Evolutionary conservation across 2,329 filamentous ascomycete genomes (phyloP), one percentile per base, ranked within the genome.

Genomic region (Westerdykella sp.): DNA sequence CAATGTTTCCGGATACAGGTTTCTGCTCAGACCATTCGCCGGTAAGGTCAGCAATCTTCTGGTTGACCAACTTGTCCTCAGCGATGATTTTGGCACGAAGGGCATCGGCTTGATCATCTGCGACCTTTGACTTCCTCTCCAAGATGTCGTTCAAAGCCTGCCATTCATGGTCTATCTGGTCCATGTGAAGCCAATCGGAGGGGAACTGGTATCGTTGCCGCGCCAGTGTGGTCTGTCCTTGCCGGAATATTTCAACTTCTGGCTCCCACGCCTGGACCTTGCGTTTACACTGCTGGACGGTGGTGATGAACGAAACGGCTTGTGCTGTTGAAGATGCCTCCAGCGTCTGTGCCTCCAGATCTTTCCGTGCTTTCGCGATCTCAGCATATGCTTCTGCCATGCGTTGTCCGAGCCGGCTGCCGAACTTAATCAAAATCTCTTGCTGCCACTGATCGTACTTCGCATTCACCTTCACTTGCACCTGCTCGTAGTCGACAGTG

Each of bases 381-480:
- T 97, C 91, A 11, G 85, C 83, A 56, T 93, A 89, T 4, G 96
- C 84, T 59, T 98, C 93, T 39, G 88, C 80, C 82, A 97, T 94
- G 39, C 90, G 86, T 50, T 81, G 85, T 37, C 90, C 88, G 37
- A 98, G 83, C 43, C 93, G 87, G 44, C 79, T 78, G 31, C 89
- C 93, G 68, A 98, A 99, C 64, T 95, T 95, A 55, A 86, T 80
- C 31, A 97, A 75, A 43, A 98, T 95, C 53, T 99, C 93, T 57
- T 96, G 88, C 67, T 99, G 93, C 93, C 94, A 98, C 66, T 97
- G 91, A 63, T 99, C 94, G 63, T 98, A 99, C 67, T 97, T 98
- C 57, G 89, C 88, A 59, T 97, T 98, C 66, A 99, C 93, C 69
- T 95, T 96, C 44, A 91, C 88, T 68, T 98, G 94, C 0, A 98